Base-by-base conservation (phyloP, 192 early-diverging fungal genomes). In the Coemansia aciculifera region DNA sequence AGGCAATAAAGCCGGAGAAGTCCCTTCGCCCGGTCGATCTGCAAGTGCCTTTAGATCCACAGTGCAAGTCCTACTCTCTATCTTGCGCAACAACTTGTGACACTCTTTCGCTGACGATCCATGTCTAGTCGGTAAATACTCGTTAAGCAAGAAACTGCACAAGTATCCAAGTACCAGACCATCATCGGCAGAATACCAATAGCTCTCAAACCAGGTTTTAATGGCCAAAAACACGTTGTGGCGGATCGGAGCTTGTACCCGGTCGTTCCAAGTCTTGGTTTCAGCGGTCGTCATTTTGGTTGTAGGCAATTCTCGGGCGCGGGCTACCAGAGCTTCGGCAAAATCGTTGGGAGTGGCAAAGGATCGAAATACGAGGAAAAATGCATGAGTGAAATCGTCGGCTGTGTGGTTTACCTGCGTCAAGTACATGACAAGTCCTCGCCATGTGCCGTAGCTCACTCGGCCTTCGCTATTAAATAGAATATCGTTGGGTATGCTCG, bases 301-400 rank as follows among this genome's bases (percentile, higher is more conserved):
- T 1, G 88, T 88, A n/a, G 91, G 85, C 6, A 13, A 31, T n/a
- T 90, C 66, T 17, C 75, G 76, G 59, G 91, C 94, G n/a, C 96
- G 86, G 7, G 81, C 61, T 3, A 83, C 83, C 21, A 98, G 74
- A 5, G 89, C 73, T 3, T 78, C 69, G 7, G 92, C 76, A 39
- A 97, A 83, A 21, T 89, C 87, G 0, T 32, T 63, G 7, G 94
- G 88, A 10, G 80, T 86, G 21, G 90, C 90, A 68, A 97, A 97
- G 2, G 91, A 76, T 5, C 93, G 89, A 76, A 96, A 98, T 0
- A 94, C 91, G 27, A 94, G 82, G 44, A 97, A 86, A 71, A 98
- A 98, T 0, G 90, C 85, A 23, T 67, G 72, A 0, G 83, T 84
- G 67, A 89, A 96, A 7, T 85, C 69, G 3, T 87, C 66, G 2